These are phyloP conservation scores for Pythium sp. DNA, from an alignment of 352 stramenopile genomes.

Conservation along the genomic window DNA sequence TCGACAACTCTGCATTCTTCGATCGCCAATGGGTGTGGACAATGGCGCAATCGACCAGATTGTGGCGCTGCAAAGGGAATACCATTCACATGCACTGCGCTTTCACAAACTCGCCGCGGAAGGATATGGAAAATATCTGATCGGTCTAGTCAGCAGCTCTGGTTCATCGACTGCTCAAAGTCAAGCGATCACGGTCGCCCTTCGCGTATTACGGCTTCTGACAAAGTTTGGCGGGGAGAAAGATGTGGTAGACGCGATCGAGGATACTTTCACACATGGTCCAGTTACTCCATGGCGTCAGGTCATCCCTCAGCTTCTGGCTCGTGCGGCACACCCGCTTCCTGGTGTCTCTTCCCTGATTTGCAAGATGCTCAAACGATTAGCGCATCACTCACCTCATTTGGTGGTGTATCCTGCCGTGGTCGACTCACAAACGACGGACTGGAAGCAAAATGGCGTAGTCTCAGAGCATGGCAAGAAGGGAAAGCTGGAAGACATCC, in stretches of 20 bases:
- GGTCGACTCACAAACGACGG: slow-evolving; percentile 42
- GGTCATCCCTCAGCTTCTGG: slow-evolving; percentile 73
- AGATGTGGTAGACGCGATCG: slow-evolving; percentile 37
- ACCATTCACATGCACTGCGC: slow-evolving; percentile 30
- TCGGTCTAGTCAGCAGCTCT: not conserved
- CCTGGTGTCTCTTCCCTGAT: slow-evolving; percentile 47
- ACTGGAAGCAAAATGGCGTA: not conserved
- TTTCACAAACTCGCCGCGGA: slow-evolving; percentile 39
- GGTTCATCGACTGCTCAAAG: not conserved
- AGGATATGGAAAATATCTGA: slow-evolving; percentile 31
- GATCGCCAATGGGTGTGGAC: slow-evolving; percentile 10
- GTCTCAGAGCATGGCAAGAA: not conserved
- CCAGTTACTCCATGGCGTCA: slow-evolving; percentile 60
- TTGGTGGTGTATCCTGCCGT: slow-evolving; percentile 75
- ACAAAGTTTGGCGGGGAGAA: slow-evolving; percentile 56
- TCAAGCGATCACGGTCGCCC: slow-evolving; percentile 43
- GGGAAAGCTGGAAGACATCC: slow-evolving; percentile 35
- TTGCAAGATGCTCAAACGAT: slow-evolving; percentile 52
- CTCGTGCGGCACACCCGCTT: slow-evolving; percentile 58
- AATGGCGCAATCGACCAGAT: slow-evolving; percentile 25
- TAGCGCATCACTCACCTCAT: slow-evolving; percentile 60
- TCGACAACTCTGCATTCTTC: slow-evolving; percentile 29
- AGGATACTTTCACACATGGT: slow-evolving; percentile 40
- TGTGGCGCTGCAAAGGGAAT: slow-evolving; percentile 31
- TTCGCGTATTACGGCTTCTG: slow-evolving; percentile 68